These are phyloP conservation scores for Sporisorium graminicola DNA, from an alignment of 1,284 basidiomycete species.

Conservation along the genomic window DNA sequence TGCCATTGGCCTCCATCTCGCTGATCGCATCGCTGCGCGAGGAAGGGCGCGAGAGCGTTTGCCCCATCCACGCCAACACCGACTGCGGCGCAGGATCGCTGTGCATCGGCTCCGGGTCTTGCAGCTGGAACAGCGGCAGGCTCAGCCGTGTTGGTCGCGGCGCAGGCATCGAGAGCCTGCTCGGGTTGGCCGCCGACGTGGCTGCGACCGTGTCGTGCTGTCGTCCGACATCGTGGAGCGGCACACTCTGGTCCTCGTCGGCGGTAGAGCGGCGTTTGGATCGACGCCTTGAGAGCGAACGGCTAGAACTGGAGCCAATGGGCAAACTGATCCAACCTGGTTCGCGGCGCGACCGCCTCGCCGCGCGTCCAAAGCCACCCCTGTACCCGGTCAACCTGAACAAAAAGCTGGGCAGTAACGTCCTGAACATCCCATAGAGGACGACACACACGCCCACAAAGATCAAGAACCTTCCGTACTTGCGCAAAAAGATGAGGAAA, in stretches of 20 bases:
- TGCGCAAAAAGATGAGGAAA: constrained; percentile 67
- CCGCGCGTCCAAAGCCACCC: constrained; percentile 22
- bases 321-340: constrained; percentile 53
- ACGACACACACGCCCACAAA: constrained; percentile 51
- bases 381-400: constrained; percentile 25
- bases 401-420: constrained; percentile 36
- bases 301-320: constrained; percentile 17
- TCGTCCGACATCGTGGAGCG: constrained; percentile 14
- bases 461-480: constrained; percentile 62
- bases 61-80: constrained; percentile 54
- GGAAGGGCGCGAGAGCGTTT: constrained; percentile 37
- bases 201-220: constrained; percentile 17
- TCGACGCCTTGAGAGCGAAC: constrained; percentile 16
- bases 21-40: constrained; percentile 41
- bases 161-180: constrained; percentile 38
- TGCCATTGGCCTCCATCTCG: constrained; percentile 28
- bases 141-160: constrained; percentile 42
- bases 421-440: constrained; percentile 45
- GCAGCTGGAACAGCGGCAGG: constrained; percentile 51
- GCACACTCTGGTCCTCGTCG: constrained; percentile 35
- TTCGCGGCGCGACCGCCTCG: constrained; percentile 4
- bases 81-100: constrained; percentile 35
- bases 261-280: constrained; percentile 32
- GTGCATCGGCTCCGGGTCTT: constrained; percentile 38
- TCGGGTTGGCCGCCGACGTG: constrained; percentile 36